Conservation (phyloP, 352 stramenopile species). For the Phytophthora palmivora region DNA sequence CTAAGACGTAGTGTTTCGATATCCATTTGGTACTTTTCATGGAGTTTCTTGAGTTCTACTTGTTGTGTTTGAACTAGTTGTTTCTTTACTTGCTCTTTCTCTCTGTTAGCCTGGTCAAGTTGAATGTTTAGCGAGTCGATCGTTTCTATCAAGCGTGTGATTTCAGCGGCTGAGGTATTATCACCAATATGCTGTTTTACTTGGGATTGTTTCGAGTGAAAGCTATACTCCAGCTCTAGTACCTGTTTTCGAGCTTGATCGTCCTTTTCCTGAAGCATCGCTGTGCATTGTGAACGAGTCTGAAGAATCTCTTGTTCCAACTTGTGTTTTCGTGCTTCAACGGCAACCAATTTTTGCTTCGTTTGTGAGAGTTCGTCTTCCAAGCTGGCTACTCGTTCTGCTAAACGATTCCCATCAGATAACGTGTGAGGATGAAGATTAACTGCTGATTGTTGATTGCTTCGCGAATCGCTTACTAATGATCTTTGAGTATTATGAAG, state of each 20-base stretch:
- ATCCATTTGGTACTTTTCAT: slow-evolving; percentile 72
- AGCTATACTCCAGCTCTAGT: slow-evolving; percentile 54
- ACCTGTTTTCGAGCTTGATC: slow-evolving; percentile 60
- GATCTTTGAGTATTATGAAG: background rate
- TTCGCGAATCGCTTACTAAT: background rate
- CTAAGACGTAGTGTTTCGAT: slow-evolving; percentile 70
- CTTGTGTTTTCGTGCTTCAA: slow-evolving; percentile 43
- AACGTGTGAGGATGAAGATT: background rate
- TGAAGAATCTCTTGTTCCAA: slow-evolving; percentile 58
- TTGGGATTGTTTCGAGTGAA: slow-evolving; percentile 49
- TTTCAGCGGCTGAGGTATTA: slow-evolving; percentile 42
- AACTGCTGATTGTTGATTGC: slow-evolving; percentile 22
- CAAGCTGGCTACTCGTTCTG: slow-evolving; percentile 20
- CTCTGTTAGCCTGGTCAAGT: slow-evolving; percentile 52
- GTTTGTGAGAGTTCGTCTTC: slow-evolving; percentile 42
- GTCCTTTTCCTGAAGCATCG: slow-evolving; percentile 62
- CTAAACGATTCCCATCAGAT: background rate
- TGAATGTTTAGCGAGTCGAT: slow-evolving; percentile 73
- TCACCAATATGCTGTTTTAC: slow-evolving; percentile 13
- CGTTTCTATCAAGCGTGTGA: slow-evolving; percentile 70
- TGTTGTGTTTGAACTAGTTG: slow-evolving; percentile 53
- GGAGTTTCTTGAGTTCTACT: slow-evolving; percentile 61
- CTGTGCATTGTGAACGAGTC: slow-evolving; percentile 43
- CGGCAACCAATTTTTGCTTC: slow-evolving; percentile 28
- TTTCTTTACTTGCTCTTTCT: slow-evolving; percentile 48